Evolutionary conservation across 768 basidiomycete species (phyloP), one percentile per base, ranked within the genome.

Genomic region (Lepiota subincarnata): DNA sequence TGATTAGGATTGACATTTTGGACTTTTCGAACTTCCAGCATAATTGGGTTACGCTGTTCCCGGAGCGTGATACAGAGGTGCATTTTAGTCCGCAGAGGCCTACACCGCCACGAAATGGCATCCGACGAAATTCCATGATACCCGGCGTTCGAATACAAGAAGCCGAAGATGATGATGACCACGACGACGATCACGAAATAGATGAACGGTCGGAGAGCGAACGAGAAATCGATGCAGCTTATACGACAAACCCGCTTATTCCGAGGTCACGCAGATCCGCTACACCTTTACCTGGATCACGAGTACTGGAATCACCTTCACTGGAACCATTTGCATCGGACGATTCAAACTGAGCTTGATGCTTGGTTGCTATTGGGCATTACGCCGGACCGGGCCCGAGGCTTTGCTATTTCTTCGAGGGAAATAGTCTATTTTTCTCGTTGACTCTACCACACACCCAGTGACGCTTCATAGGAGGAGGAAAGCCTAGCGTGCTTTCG

Each of bases 1-100:
- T 67, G 6, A 45, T 47, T 12, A 54, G 63, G 24, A 53, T 67
- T 13, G 61, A 65, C 53, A 58, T 66, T 3, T 61, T 61, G 34
- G 60, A 65, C 48, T 59, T 56, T 18, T 49, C 41, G 6, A 50
- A 46, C 40, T 11, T 35, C 12, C 26, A 31, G 24, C 37, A 42
- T 35, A 10, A 26, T 40, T 42, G 47, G 44, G 14, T 48, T 14
- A 48, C 45, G 6, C 37, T 48, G 26, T 55, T 47, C 16, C 45
- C 53, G 3, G 38, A 48, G 16, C 36, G 43, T 4, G 52, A 37
- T 3, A 53, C 43, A 39, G 45, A 38, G 20, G 43, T 45, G 13
- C 52, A 40, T 10, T 53, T 47, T 24, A 39, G 42, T 6, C n/a
- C 43, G 20, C 45, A 28, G 20, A 34, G 31, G 7, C 14, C 34